These are phyloP conservation scores for Takashimella koratensis DNA, from an alignment of 1,284 basidiomycete genomes.

Conservation along the genomic window DNA sequence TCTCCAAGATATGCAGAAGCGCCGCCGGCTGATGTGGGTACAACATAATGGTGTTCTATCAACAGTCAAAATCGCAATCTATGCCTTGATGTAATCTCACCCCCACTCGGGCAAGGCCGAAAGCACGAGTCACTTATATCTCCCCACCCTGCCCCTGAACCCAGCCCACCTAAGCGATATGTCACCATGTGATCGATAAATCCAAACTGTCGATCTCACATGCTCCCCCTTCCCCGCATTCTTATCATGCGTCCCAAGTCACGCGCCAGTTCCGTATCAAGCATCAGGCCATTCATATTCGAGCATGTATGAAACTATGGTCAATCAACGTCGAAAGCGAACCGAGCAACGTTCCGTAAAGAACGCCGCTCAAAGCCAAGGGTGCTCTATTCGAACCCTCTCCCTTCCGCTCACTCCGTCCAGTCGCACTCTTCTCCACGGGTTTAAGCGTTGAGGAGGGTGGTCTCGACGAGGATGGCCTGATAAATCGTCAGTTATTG, in stretches of 20 bases:
- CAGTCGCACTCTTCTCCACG: neutral
- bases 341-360: neutral
- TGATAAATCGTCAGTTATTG: conserved; percentile 16
- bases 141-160: too few relatives aligned
- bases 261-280: too few relatives aligned
- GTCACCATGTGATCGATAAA: too few relatives aligned
- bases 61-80: too few relatives aligned
- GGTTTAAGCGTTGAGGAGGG: conserved; percentile 47
- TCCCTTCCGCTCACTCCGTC: too few relatives aligned
- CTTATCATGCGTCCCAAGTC: too few relatives aligned
- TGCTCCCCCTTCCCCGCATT: too few relatives aligned
- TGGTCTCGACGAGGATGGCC: conserved; percentile 89
- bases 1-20: conserved; percentile 14
- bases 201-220: too few relatives aligned
- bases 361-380: neutral
- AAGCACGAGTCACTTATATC: too few relatives aligned
- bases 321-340: neutral
- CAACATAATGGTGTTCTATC: conserved; percentile 4
- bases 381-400: neutral
- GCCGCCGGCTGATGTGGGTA: conserved; percentile 12
- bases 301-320: neutral
- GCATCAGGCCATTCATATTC: neutral
- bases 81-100: too few relatives aligned
- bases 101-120: too few relatives aligned
- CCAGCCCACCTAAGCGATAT: too few relatives aligned